These are phyloP conservation scores for Cyclospora cayetanensis DNA, from an alignment of 169 alveolate genomes.

Conservation along the genomic window DNA sequence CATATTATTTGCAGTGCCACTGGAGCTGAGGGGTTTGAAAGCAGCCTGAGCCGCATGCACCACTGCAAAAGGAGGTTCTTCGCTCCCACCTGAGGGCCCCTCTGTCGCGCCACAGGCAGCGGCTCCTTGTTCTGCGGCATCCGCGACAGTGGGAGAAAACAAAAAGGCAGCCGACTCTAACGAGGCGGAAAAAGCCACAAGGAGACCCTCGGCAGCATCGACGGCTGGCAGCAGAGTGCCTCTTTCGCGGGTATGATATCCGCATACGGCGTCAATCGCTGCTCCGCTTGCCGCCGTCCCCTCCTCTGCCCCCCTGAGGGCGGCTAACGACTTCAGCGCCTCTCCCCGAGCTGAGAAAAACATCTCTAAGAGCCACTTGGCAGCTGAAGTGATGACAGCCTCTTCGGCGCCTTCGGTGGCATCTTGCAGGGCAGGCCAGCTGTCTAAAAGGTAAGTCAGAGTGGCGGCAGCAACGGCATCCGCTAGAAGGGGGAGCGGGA, in stretches of 20 bases:
- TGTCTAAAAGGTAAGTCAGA: slow-evolving; percentile 28
- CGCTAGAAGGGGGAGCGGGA: slow-evolving; percentile 6
- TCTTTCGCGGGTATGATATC: not conserved
- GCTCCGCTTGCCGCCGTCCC: not conserved
- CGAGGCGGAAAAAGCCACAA: slow-evolving; percentile 43
- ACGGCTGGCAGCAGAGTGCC: not conserved
- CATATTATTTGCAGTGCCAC: slow-evolving; percentile 2
- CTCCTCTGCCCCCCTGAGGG: not conserved
- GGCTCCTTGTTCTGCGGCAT: not conserved
- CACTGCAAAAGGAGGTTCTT: slow-evolving; percentile 2
- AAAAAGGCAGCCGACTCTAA: slow-evolving; percentile 19
- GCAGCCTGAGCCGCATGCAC: slow-evolving; percentile 39
- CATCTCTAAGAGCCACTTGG: slow-evolving; percentile 35
- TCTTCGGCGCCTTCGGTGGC: not conserved
- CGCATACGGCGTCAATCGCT: not conserved
- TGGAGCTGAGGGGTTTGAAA: not conserved
- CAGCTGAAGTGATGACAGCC: not conserved
- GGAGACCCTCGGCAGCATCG: slow-evolving; percentile 24
- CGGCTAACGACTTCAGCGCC: slow-evolving; percentile 20
- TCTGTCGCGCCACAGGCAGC: not conserved
- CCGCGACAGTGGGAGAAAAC: slow-evolving; percentile 5
- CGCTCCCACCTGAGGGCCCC: not conserved
- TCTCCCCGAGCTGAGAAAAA: slow-evolving; percentile 39
- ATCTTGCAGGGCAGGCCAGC: not conserved
- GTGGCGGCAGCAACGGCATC: slow-evolving; percentile 56